Conservation (phyloP, 208 protist species). For the Kentomonas sorsogonicus region DNA sequence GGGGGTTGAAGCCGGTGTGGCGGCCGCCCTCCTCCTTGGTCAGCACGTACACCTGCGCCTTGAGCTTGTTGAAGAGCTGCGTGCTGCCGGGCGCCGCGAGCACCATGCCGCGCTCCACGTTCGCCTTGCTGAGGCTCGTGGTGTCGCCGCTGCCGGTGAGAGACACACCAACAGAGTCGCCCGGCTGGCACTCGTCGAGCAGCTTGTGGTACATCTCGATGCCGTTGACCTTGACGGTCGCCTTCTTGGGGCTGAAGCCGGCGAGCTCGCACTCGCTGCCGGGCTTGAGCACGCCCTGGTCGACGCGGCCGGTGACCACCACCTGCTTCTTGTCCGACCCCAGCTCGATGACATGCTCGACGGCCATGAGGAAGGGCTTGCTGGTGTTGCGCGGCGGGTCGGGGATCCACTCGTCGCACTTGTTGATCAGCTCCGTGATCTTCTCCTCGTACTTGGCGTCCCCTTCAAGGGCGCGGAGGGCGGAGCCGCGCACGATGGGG, state of each 20-base stretch:
- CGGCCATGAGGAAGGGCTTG: constrained; percentile 97
- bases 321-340: constrained; percentile 93
- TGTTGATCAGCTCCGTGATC: constrained; percentile 93
- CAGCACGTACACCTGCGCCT: constrained; percentile 97
- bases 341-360: constrained; percentile 94
- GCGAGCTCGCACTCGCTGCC: constrained; percentile 96
- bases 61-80: constrained; percentile 91
- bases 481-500: constrained; percentile 91
- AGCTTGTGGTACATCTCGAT: constrained; percentile 98
- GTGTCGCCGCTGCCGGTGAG: constrained; percentile 87
- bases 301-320: constrained; percentile 94
- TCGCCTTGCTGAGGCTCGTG: constrained; percentile 92
- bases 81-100: constrained; percentile 91
- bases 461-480: constrained; percentile 95
- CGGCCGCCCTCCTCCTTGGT: constrained; percentile 98
- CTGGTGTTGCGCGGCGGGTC: constrained; percentile 92
- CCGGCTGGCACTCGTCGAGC: constrained; percentile 93
- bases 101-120: constrained; percentile 94
- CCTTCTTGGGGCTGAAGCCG: constrained; percentile 87
- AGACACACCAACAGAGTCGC: constrained; percentile 97
- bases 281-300: constrained; percentile 92
- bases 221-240: constrained; percentile 87
- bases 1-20: constrained; percentile 96
- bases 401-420: constrained; percentile 92
- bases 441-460: constrained; percentile 89